Base-by-base conservation (phyloP, 176 grass and related monocot species). In the Triticum turgidum region DNA sequence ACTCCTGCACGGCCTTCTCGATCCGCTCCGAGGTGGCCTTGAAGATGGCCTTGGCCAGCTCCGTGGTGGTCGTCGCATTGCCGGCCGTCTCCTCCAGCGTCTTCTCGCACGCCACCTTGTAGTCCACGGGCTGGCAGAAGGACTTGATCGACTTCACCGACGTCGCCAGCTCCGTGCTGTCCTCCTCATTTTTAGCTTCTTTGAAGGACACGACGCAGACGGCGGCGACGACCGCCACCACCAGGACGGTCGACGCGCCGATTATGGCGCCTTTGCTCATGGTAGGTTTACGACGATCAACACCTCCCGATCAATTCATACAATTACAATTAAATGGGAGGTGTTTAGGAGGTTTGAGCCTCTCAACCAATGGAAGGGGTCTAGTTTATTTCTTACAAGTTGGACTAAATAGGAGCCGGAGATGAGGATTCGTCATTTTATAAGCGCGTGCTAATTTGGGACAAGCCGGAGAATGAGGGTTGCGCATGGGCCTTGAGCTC, bases 91-190 rank as follows among this genome's bases (percentile, higher is more conserved):
- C 11, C 78, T 37, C 3, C 38, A 98, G 93, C 6, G 88, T 73
- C 69, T 59, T 77, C 88, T 98, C 79, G 84, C 96, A 98, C 9
- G 90, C 90, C 58, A 86, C 65, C 83, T 63, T 63, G 80, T 98
- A 94, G 82, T 98, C 93, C 21, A 91, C 82, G 13, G 93, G 79
- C 62, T 79, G 83, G 81, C 91, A 98, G 79, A 98, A 92, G 0
- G 91, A 72, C 30, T 84, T 63, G 86, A 94, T 92, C 18, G 90
- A 72, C 82, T 91, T 95, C 51, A 90, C 81, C 33, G 93, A 92
- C 59, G 91, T 64, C 5, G 88, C 89, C 18, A 91, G 56, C 76
- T 90, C 62, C 22, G 49, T 39, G 1, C 65, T 69, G 0, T 2
- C 65, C 5, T 77, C 32, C 69, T 41, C 65, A 61, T 80, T 10